phyloP scores from a whole-genome alignment of 2,329 filamentous ascomycete species.

The Claviceps fusiformis region DNA sequence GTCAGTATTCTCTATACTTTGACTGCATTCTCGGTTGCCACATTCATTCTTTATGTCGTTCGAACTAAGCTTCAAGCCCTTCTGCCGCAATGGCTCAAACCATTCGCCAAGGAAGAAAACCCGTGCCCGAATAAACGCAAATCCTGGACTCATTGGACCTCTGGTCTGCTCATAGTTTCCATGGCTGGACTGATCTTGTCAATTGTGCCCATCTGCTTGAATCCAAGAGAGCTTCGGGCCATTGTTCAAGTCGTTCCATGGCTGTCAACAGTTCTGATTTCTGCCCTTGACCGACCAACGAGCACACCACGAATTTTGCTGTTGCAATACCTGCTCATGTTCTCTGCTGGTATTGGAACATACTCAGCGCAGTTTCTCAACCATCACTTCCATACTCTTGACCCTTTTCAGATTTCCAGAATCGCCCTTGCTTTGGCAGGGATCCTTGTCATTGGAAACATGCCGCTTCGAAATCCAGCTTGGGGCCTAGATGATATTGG shows the following conservation, averaged over 20 bases:
- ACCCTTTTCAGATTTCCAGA: constrained; percentile 13
- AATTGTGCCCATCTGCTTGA: constrained; percentile 16
- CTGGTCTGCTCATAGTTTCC: constrained; percentile 20
- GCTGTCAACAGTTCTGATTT: constrained; percentile 23
- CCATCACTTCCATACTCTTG: constrained; percentile 9
- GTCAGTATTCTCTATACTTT: constrained; percentile 10
- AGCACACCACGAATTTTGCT: constrained; percentile 29
- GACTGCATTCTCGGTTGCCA: constrained; percentile 15
- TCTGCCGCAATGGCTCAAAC: constrained; percentile 26
- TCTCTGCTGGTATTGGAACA: constrained; percentile 17
- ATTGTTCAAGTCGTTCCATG: constrained; percentile 27
- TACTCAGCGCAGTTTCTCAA: constrained; percentile 19
- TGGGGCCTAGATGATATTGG: constrained; percentile 22
- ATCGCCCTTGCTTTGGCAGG: constrained; percentile 12
- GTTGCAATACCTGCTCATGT: constrained; percentile 22
- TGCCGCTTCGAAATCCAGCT: constrained; percentile 23
- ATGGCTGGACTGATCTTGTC: constrained; percentile 22
- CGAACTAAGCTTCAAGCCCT: constrained; percentile 13
- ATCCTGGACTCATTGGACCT: constrained; percentile 26
- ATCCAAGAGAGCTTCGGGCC: constrained; percentile 13
- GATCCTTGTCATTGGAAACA: constrained; percentile 20
- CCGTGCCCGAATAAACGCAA: constrained; percentile 12
- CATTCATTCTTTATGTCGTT: constrained; percentile 16
- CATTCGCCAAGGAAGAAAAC: constrained; percentile 28
- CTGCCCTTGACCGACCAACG: constrained; percentile 23